phyloP scores from a whole-genome alignment of 805 yeast genomes.

The Blastobotrys terrestris region DNA sequence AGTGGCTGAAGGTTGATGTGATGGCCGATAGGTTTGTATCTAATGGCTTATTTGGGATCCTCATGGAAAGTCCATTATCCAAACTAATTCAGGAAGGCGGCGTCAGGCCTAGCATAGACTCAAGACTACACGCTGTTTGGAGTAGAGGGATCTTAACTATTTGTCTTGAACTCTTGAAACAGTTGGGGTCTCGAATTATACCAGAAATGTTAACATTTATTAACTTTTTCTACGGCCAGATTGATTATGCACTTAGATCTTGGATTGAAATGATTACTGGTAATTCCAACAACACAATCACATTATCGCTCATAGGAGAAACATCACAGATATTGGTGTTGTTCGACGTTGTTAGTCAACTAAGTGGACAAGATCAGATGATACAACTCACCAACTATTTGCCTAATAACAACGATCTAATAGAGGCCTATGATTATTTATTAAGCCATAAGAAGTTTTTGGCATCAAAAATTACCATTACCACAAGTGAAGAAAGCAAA shows the following conservation, averaged over 20 bases:
- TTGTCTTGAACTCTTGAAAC: slow-evolving; percentile 50
- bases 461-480: slow-evolving; percentile 58
- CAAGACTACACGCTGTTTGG: slow-evolving; percentile 75
- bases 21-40: slow-evolving; percentile 63
- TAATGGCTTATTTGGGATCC: slow-evolving; percentile 57
- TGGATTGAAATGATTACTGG: slow-evolving; percentile 44
- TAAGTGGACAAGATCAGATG: slow-evolving; percentile 47
- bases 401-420: slow-evolving; percentile 47
- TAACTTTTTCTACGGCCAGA: slow-evolving; percentile 58
- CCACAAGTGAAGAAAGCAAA: slow-evolving; percentile 59
- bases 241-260: slow-evolving; percentile 52
- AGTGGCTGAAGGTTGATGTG: slow-evolving; percentile 52
- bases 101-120: slow-evolving; percentile 43
- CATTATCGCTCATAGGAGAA: slow-evolving; percentile 49
- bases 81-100: slow-evolving; percentile 59
- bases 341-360: slow-evolving; percentile 47
- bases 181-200: slow-evolving; percentile 55
- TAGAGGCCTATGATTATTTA: slow-evolving; percentile 59
- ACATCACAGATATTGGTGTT: slow-evolving; percentile 63
- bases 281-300: slow-evolving; percentile 43
- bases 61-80: slow-evolving; percentile 72
- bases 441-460: slow-evolving; percentile 83
- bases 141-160: slow-evolving; percentile 73
- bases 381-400: slow-evolving; percentile 4
- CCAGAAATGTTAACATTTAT: slow-evolving; percentile 63